phyloP scores from a whole-genome alignment of 306 rosid genomes.

The Mimosa pudica region DNA sequence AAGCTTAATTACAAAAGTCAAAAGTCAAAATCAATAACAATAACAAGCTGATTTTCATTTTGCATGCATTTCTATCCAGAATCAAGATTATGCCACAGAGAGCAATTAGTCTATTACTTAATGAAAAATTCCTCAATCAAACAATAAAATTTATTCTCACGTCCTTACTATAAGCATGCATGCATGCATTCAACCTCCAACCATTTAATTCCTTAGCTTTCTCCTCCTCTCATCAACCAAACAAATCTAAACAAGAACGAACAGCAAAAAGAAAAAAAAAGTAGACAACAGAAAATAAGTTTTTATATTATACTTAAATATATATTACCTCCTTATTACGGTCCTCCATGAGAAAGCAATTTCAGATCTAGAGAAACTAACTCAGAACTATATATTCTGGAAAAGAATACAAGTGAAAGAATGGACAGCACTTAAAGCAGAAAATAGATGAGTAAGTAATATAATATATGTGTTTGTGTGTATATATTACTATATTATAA shows the following conservation, averaged over 20 bases:
- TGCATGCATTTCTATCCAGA: background rate
- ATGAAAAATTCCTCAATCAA: constrained; percentile 3
- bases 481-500: background rate
- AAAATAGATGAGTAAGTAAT: background rate
- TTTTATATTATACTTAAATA: no score
- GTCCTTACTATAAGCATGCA: constrained; percentile 23
- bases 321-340: constrained; percentile 77
- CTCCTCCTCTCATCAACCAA: constrained; percentile 31
- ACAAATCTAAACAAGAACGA: constrained; percentile 7
- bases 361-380: constrained; percentile 34
- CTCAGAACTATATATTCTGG: background rate
- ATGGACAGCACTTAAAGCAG: background rate
- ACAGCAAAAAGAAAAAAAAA: background rate
- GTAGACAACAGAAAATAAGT: constrained; percentile 20
- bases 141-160: constrained; percentile 22
- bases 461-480: background rate
- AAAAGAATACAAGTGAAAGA: background rate
- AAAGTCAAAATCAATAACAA: background rate
- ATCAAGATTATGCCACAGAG: background rate
- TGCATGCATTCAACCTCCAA: background rate
- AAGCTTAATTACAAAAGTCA: background rate
- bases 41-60: background rate
- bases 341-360: constrained; percentile 67
- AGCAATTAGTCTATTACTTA: background rate
- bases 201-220: background rate